Evolutionary conservation across 2,329 filamentous ascomycete genomes (phyloP).

Genomic region (Dactylella cylindrospora): DNA sequence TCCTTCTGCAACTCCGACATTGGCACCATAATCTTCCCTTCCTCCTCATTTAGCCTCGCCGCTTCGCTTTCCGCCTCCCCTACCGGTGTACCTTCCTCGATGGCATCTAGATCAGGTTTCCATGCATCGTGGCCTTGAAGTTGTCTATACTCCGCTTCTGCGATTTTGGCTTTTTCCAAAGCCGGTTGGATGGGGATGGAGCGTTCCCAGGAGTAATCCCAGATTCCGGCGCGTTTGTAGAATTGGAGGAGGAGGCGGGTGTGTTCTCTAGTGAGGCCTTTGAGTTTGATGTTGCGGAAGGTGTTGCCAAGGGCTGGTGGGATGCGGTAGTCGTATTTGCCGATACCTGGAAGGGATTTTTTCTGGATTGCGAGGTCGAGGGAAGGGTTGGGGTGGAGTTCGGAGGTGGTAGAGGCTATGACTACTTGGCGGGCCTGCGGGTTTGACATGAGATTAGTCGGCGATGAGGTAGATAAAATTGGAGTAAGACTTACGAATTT

Average conservation of each 20-base stretch:
- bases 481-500: slow-evolving; percentile 53
- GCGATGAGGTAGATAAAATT: slow-evolving; percentile 63
- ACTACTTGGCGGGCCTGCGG: slow-evolving; percentile 62
- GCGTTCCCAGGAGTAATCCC: slow-evolving; percentile 36
- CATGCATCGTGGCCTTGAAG: slow-evolving; percentile 55
- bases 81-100: slow-evolving; percentile 52
- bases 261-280: slow-evolving; percentile 29
- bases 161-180: slow-evolving; percentile 10
- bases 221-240: slow-evolving; percentile 31
- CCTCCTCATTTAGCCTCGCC: slow-evolving; percentile 59
- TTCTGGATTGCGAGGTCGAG: slow-evolving; percentile 49
- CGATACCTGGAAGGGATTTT: slow-evolving; percentile 51
- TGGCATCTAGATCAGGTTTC: slow-evolving; percentile 50
- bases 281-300: slow-evolving; percentile 20
- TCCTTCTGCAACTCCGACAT: slow-evolving; percentile 68
- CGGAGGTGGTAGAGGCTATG: slow-evolving; percentile 66
- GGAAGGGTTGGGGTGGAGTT: slow-evolving; percentile 53
- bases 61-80: slow-evolving; percentile 58
- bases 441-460: too few species aligned
- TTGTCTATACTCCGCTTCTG: slow-evolving; percentile 17
- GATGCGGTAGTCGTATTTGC: slow-evolving; percentile 56
- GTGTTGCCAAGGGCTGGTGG: slow-evolving; percentile 47
- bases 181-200: slow-evolving; percentile 19
- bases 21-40: slow-evolving; percentile 64
- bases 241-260: slow-evolving; percentile 27